Percentiles rank a stretch among this genome's conserved stretches.
phyloP scores from a whole-genome alignment of 129 eudicot genomes.

The Heracleum sosnowskyi region DNA sequence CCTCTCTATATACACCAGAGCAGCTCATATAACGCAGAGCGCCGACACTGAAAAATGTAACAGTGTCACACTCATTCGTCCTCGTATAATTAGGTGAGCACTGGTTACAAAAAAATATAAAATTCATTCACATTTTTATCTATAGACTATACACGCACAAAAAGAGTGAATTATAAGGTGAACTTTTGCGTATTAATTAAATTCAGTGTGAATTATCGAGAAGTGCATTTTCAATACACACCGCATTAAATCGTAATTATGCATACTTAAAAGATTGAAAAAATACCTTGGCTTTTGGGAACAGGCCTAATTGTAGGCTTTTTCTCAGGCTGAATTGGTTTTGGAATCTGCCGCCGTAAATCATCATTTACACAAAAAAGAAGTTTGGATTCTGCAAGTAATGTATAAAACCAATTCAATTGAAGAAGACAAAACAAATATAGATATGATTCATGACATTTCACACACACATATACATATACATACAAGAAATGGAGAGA shows the following conservation, averaged over 20 bases:
- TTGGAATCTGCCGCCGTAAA: neutral
- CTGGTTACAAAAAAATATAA: too few species aligned
- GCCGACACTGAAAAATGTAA: neutral
- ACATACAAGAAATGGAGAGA: neutral
- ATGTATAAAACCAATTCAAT: neutral
- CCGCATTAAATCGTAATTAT: too few species aligned
- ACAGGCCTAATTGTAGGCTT: neutral
- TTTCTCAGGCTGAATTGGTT: neutral
- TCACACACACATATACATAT: neutral
- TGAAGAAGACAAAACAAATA: neutral
- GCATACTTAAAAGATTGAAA: neutral
- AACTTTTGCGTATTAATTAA: neutral
- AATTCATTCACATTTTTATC: too few species aligned
- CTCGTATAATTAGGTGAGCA: too few species aligned
- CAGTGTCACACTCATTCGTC: neutral
- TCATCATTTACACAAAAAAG: neutral
- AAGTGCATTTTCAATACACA: neutral
- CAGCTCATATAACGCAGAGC: neutral
- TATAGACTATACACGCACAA: too few species aligned
- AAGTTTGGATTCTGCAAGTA: conserved; percentile 8
- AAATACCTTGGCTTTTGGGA: conserved; percentile 6
- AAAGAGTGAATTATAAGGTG: too few species aligned
- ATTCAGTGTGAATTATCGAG: neutral
- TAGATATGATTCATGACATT: neutral
- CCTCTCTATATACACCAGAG: neutral